phyloP scores from a whole-genome alignment of 495 filamentous ascomycete species.

The Penicillium maclennaniae region DNA sequence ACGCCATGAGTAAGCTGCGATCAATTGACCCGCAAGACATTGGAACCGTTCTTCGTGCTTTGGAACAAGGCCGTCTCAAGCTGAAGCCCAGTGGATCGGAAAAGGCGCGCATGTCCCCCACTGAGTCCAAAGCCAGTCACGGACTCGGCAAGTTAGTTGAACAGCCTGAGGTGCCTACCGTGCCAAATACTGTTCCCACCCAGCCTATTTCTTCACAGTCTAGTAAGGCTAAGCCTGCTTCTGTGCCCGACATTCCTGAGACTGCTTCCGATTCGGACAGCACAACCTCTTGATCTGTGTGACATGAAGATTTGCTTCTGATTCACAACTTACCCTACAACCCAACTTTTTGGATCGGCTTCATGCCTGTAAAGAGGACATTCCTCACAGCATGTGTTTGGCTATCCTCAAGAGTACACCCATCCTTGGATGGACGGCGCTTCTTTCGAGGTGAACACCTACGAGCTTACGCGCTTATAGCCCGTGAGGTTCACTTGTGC shows the following conservation, averaged over 20 bases:
- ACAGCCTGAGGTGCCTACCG: conserved; percentile 17
- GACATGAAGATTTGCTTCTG: neutral
- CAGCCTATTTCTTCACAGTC: conserved; percentile 27
- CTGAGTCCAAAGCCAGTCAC: conserved; percentile 27
- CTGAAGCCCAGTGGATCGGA: conserved; percentile 34
- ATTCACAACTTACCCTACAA: neutral
- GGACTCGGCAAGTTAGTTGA: conserved; percentile 13
- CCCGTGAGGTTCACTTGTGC: neutral
- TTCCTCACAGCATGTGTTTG: neutral
- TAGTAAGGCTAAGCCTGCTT: conserved; percentile 6
- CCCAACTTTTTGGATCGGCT: neutral
- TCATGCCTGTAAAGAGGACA: neutral
- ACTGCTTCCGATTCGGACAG: conserved; percentile 29
- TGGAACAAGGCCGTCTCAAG: conserved; percentile 36
- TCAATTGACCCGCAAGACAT: conserved; percentile 39
- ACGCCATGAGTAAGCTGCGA: conserved; percentile 37
- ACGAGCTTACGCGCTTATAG: neutral
- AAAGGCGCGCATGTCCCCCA: conserved; percentile 31
- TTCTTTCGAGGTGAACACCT: neutral
- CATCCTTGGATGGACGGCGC: neutral
- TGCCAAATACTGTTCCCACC: conserved; percentile 30
- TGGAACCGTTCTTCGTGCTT: conserved; percentile 30
- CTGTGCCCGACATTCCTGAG: conserved; percentile 22
- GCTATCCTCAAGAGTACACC: neutral
- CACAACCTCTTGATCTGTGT: conserved; percentile 9